Conservation (phyloP, 164 flowering plant species). For the Sedum album region DNA sequence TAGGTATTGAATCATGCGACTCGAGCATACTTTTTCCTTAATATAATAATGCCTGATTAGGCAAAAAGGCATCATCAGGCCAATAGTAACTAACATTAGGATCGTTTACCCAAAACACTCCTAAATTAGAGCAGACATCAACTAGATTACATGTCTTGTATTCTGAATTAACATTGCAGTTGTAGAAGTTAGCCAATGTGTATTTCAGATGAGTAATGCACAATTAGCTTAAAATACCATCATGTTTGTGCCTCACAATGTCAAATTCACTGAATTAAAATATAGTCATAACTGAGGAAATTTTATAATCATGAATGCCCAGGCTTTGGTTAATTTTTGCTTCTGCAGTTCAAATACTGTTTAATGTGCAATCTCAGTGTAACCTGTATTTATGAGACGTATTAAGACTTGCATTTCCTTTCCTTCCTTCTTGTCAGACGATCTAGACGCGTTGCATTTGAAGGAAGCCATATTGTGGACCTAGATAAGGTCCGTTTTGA, state of each 20-base stretch:
- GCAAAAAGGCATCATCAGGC: too few species aligned
- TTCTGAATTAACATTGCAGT: background rate
- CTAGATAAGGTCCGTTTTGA: constrained; percentile 64
- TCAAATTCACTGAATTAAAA: background rate
- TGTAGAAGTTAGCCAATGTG: too few species aligned
- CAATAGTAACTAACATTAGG: too few species aligned
- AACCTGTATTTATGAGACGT: background rate
- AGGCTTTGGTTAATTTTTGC: background rate
- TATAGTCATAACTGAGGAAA: background rate
- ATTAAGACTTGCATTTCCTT: too few species aligned
- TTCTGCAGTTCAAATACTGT: background rate
- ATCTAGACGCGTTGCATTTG: constrained; percentile 62
- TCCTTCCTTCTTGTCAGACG: constrained; percentile 26
- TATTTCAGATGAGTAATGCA: background rate
- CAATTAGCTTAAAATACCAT: background rate
- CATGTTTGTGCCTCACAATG: background rate
- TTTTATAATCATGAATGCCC: background rate
- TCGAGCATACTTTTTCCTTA: too few species aligned
- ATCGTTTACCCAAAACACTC: too few species aligned
- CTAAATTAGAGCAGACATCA: too few species aligned
- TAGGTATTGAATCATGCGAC: too few species aligned
- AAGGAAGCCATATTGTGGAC: constrained; percentile 85
- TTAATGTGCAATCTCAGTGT: background rate
- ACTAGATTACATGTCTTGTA: background rate
- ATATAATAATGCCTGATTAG: too few species aligned